A percentile compares a stretch with the other conserved stretches of the same genome.
Conservation (phyloP, 768 basidiomycete genomes). For the Panaeolus papilionaceus region DNA sequence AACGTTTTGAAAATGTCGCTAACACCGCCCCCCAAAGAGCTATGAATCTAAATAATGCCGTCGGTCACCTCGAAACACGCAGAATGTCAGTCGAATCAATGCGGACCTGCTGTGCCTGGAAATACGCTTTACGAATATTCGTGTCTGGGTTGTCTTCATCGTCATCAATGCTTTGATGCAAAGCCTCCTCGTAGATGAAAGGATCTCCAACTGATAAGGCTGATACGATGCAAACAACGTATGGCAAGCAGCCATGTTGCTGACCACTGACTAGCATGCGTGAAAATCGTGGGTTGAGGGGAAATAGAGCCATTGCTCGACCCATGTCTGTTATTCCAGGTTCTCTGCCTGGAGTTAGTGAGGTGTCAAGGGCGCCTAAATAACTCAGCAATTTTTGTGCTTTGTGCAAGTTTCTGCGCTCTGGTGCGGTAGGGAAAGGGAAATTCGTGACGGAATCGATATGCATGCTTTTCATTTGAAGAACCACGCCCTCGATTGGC, state of each 20-base stretch:
- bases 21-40: slow-evolving; percentile 75
- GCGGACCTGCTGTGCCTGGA: slow-evolving; percentile 78
- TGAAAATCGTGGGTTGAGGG: slow-evolving; percentile 93
- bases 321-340: slow-evolving; percentile 89
- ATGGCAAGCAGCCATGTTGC: slow-evolving; percentile 82
- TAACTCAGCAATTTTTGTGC: slow-evolving; percentile 84
- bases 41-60: slow-evolving; percentile 60
- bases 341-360: slow-evolving; percentile 33
- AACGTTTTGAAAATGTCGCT: slow-evolving; percentile 90
- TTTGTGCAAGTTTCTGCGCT: slow-evolving; percentile 72
- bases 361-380: slow-evolving; percentile 77
- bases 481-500: slow-evolving; percentile 95
- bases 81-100: background rate
- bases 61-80: slow-evolving; percentile 7
- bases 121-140: slow-evolving; percentile 79
- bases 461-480: slow-evolving; percentile 99
- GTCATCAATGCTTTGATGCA: slow-evolving; percentile 50
- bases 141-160: slow-evolving; percentile 47
- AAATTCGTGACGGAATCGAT: slow-evolving; percentile 97
- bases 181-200: slow-evolving; percentile 83
- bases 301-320: slow-evolving; percentile 92
- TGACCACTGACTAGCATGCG: slow-evolving; percentile 95
- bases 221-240: slow-evolving; percentile 90
- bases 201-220: slow-evolving; percentile 95
- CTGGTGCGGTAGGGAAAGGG: slow-evolving; percentile 97